These are phyloP conservation scores for Aspergillus sp. DNA, from an alignment of 2,329 filamentous ascomycete genomes.

Conservation along the genomic window DNA sequence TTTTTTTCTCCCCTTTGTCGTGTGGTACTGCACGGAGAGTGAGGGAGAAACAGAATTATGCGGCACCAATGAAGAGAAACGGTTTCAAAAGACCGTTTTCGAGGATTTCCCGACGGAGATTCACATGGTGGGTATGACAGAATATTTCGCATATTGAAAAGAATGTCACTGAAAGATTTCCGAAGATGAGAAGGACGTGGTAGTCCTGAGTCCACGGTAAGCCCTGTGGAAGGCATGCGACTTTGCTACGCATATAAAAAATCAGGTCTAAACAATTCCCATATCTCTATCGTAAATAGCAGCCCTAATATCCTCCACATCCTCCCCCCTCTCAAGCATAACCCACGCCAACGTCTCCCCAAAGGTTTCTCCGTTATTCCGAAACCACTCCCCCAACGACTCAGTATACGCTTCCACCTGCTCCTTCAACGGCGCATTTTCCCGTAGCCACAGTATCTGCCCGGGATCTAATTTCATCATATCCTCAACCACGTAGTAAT, in stretches of 20 bases:
- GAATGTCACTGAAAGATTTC: too few species aligned
- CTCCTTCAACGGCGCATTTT: slow-evolving; percentile 50
- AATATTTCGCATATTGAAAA: too few species aligned
- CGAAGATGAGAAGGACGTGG: too few species aligned
- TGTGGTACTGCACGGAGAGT: too few species aligned
- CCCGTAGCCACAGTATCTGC: slow-evolving; percentile 52
- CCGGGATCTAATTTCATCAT: slow-evolving; percentile 58
- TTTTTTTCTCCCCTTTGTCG: too few species aligned
- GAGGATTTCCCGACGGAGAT: too few species aligned
- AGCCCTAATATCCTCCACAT: slow-evolving; percentile 37
- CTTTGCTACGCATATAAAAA: not conserved
- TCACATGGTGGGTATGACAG: too few species aligned
- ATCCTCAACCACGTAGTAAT: slow-evolving; percentile 59
- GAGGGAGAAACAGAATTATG: too few species aligned
- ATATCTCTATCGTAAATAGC: slow-evolving; percentile 25
- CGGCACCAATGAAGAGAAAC: too few species aligned
- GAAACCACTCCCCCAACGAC: slow-evolving; percentile 53
- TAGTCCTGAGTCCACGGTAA: too few species aligned
- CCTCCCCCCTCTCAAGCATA: slow-evolving; percentile 48
- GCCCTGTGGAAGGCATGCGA: too few species aligned
- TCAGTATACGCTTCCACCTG: slow-evolving; percentile 52
- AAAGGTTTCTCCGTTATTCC: slow-evolving; percentile 58
- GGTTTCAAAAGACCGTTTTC: too few species aligned
- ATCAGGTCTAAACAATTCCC: slow-evolving; percentile 18
- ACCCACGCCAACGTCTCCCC: slow-evolving; percentile 54